Base-by-base conservation (phyloP, 2,329 filamentous ascomycete genomes). In the Pyrenophora seminiperda region DNA sequence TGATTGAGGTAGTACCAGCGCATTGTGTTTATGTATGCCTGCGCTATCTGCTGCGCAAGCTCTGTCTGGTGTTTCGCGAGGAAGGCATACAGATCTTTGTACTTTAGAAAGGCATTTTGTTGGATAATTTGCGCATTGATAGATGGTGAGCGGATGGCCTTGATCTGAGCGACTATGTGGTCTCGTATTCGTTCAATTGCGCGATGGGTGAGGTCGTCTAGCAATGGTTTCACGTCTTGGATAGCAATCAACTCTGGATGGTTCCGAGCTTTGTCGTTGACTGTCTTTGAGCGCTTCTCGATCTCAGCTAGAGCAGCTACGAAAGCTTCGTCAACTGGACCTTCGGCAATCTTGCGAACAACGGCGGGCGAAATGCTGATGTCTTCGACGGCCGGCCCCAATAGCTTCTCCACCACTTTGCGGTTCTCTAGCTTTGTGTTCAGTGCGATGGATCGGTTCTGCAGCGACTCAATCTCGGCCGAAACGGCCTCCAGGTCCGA, bases 91-190 rank as follows among this genome's bases (percentile, higher is more conserved):
- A 97, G 77, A 27, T 96, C 91, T 71, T 90, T 96, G 76, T 91
- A 96, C 62, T 84, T 87, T 40, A 97, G 77, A 62, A 99, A 91
- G 52, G 88, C 89, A 68, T 96, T 90, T 66, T 97, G 91, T 70
- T 99, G 94, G 40, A 99, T 92, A 49, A 97, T 88, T 70, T 99
- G 94, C 2, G 93, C 91, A 71, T 99, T 97, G 72, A 97, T 96
- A 65, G 93, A 94, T 11, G 94, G 94, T 19, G 93, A 96, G 48
- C 94, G 85, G 43, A 99, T 79, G 4, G 92, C 90, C 73, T 96
- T 96, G 71, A 99, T 94, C 71, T 97, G 93, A 13, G 90, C 84
- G 10, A 99, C 94, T 30, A 99, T 81, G 67, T 96, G 95, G 72
- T 99, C 94, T 50, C 95, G 84, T 71, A 97, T 96, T 48, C 94